A percentile compares a stretch with the other conserved stretches of the same genome.
phyloP scores from a whole-genome alignment of 2,329 filamentous ascomycete genomes.

The Fusarium liriodendri region DNA sequence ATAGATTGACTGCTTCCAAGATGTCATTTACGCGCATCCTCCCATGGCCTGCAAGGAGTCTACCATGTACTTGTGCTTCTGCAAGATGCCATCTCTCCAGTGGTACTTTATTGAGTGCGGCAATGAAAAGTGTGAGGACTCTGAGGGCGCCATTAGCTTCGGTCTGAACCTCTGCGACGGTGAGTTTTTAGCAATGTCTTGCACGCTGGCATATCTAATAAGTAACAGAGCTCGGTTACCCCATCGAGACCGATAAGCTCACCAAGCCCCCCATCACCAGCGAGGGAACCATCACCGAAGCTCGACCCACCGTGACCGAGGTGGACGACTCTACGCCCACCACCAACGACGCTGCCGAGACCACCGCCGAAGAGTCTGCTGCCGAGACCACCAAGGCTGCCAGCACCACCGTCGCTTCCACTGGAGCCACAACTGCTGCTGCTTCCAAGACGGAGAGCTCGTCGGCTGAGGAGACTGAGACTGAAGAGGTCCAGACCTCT shows the following conservation, averaged over 20 bases:
- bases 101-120: slow-evolving; percentile 40
- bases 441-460: slow-evolving; percentile 8
- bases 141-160: slow-evolving; percentile 32
- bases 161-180: slow-evolving; percentile 49
- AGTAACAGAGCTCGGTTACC: slow-evolving; percentile 18
- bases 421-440: not conserved
- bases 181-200: not conserved
- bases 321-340: not conserved
- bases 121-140: slow-evolving; percentile 15
- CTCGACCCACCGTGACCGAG: not conserved
- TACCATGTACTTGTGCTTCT: slow-evolving; percentile 49
- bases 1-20: slow-evolving; percentile 45
- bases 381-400: not conserved
- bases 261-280: slow-evolving; percentile 7
- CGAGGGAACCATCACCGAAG: not conserved
- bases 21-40: slow-evolving; percentile 43
- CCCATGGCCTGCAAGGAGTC: slow-evolving; percentile 44
- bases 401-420: not conserved
- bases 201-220: not conserved
- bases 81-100: slow-evolving; percentile 40
- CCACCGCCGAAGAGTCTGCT: slow-evolving; percentile 3
- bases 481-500: not conserved
- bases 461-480: slow-evolving; percentile 4
- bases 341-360: not conserved
- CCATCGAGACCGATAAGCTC: slow-evolving; percentile 17